A percentile compares a stretch with the other conserved stretches of the same genome.
phyloP scores from a whole-genome alignment of 1,284 basidiomycete species.

The Afroboletus lepidellus region DNA sequence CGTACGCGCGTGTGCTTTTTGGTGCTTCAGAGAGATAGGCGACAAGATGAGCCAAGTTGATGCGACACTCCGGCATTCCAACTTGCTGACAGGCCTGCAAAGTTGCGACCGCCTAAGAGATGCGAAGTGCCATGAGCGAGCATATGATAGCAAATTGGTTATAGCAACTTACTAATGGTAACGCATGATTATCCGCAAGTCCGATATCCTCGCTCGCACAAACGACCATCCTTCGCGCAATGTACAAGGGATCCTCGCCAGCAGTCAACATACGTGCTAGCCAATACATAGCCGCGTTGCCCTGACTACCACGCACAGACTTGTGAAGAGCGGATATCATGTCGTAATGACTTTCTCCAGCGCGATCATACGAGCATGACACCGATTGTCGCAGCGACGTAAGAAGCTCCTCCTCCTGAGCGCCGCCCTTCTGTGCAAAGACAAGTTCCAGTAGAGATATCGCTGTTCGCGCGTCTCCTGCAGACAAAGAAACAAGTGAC shows the following conservation, averaged over 20 bases:
- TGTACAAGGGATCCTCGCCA: conserved; percentile 88
- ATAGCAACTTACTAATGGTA: conserved; percentile 57
- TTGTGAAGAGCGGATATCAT: conserved; percentile 91
- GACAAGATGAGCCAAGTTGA: conserved; percentile 78
- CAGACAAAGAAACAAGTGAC: conserved; percentile 56
- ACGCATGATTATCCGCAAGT: conserved; percentile 69
- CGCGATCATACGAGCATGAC: conserved; percentile 68
- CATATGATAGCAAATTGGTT: not conserved
- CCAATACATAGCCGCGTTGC: conserved; percentile 87
- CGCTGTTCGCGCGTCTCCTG: conserved; percentile 71
- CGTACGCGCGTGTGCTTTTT: conserved; percentile 80
- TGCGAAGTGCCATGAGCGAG: not conserved
- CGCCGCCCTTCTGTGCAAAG: conserved; percentile 41
- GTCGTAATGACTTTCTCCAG: conserved; percentile 79
- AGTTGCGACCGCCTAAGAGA: conserved; percentile 67
- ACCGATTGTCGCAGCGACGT: conserved; percentile 53
- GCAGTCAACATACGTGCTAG: conserved; percentile 78
- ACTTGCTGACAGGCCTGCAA: conserved; percentile 79
- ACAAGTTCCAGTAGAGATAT: conserved; percentile 66
- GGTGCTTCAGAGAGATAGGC: conserved; percentile 81
- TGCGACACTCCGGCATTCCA: conserved; percentile 82
- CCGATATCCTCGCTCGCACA: conserved; percentile 87
- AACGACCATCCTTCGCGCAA: conserved; percentile 79
- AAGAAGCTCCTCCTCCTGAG: conserved; percentile 47
- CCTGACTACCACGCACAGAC: conserved; percentile 77